Evolutionary conservation across 1,139 yeast genomes (phyloP).

Genomic region (Dujonia santamariae): DNA sequence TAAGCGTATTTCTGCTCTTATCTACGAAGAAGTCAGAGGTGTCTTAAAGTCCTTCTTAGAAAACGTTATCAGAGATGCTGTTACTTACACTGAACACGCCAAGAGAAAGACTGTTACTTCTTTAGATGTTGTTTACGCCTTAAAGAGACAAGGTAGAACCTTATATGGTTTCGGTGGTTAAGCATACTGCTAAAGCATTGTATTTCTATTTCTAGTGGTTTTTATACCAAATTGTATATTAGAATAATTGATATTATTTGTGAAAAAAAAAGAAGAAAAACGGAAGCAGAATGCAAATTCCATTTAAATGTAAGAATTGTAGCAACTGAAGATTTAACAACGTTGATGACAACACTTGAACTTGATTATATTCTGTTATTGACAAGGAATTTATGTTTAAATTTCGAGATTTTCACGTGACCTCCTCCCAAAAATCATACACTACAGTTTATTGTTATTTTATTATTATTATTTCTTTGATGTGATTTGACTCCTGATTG

Average conservation of each 20-base stretch:
- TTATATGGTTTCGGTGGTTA: slow-evolving; percentile 99
- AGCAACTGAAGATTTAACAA: no score
- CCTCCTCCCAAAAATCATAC: no score
- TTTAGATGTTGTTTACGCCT: slow-evolving; percentile 97
- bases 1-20: slow-evolving; percentile 98
- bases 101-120: slow-evolving; percentile 99
- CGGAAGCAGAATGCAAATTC: no score
- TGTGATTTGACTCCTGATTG: no score
- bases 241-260: slow-evolving; percentile 19
- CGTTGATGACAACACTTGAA: no score
- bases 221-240: slow-evolving; percentile 27
- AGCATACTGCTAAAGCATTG: slow-evolving; percentile 15
- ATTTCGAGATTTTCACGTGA: no score
- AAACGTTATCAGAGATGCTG: slow-evolving; percentile 97
- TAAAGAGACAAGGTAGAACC: slow-evolving; percentile 99
- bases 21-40: slow-evolving; percentile 98
- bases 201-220: slow-evolving; percentile 19
- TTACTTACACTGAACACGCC: slow-evolving; percentile 99
- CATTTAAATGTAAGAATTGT: no score
- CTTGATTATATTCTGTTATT: no score
- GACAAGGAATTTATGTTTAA: no score
- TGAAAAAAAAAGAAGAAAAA: neutral
- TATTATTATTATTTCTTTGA: no score
- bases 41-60: slow-evolving; percentile 95
- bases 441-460: no score